Evolutionary conservation across 805 yeast genomes (phyloP), one percentile per base, ranked within the genome.

Genomic region (Maudiozyma saulgeensis): DNA sequence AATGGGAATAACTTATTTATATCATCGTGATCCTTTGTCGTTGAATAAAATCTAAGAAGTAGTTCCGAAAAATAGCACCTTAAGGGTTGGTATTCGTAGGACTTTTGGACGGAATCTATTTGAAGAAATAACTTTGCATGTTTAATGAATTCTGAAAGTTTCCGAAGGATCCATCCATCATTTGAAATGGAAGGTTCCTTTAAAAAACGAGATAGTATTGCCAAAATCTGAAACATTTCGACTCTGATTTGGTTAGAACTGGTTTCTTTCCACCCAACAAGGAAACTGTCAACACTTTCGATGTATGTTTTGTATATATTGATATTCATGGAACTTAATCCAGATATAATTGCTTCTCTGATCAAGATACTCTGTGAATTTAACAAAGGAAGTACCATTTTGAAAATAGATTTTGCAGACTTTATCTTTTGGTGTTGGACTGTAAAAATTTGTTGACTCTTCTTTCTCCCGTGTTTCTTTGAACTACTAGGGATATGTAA

Each of bases 361-460:
- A 93, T 78, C 54, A 80, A 72, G 2, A 76, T 73, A 51, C 86
- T 87, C 1, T 81, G 79, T 0, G 89, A 80, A 28, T 78, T 81
- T 44, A 93, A 66, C 28, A 93, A 70, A 0, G 97, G 97, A 38
- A 88, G 71, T 0, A 88, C 90, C 83, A 93, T 81, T 49, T 83
- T 77, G 69, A 93, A 93, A 2, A 93, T 82, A 0, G 96, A 83
- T 51, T 84, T 82, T 0, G 96, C 97, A 52, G 96, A 87, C 1
- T 96, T 90, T 49, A 93, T 90, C 46, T 87, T 84, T 61, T 89
- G 95, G 57, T 87, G 95, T 58, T 88, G 96, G 35, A 88, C 77
- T 0, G 87, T 87, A 58, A 85, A 78, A 56, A 85, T 75, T 52
- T 86, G 96, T 56, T 84, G 81, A 1, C 91, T 82, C 57, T 78